Evolutionary conservation across 805 yeast species (phyloP).

Genomic region (Yamadazyma takamatsuzukensis): DNA sequence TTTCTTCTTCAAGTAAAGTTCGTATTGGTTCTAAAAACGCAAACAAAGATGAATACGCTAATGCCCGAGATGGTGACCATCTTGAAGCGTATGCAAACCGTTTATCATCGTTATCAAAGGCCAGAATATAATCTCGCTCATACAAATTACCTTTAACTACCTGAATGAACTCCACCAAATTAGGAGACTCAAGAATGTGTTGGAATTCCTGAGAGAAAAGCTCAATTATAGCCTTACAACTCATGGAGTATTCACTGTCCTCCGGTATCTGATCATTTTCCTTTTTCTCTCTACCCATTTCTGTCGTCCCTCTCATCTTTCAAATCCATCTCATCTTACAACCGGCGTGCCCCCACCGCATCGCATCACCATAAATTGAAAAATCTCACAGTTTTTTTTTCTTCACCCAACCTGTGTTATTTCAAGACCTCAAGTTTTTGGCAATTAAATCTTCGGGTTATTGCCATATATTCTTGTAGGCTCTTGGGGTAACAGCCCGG

Average conservation of each 20-base stretch:
- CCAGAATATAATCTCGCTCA: conserved; percentile 65
- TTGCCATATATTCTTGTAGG: conserved; percentile 28
- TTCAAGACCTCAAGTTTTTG: conserved; percentile 36
- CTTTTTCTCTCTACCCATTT: conserved; percentile 3
- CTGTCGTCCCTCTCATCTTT: conserved; percentile 1
- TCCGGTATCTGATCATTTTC: conserved; percentile 27
- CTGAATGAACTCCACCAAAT: conserved; percentile 51
- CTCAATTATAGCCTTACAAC: conserved; percentile 32
- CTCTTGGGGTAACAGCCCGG: conserved; percentile 53
- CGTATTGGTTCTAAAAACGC: conserved; percentile 44
- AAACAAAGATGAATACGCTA: conserved; percentile 69
- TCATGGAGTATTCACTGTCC: conserved; percentile 26
- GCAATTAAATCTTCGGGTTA: conserved; percentile 29
- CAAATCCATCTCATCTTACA: not conserved
- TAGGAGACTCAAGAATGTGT: conserved; percentile 30
- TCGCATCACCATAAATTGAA: conserved; percentile 3
- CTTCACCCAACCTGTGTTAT: conserved; percentile 57
- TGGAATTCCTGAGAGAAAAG: conserved; percentile 32
- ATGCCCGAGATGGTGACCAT: conserved; percentile 83
- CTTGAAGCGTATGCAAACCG: conserved; percentile 75
- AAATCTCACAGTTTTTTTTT: not conserved
- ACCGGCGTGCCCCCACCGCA: conserved; percentile 1
- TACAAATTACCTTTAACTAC: conserved; percentile 64
- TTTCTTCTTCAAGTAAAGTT: conserved; percentile 31
- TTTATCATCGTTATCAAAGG: conserved; percentile 61